These are phyloP conservation scores for Deinandra increscens DNA, from an alignment of 129 eudicot genomes.

Conservation along the genomic window DNA sequence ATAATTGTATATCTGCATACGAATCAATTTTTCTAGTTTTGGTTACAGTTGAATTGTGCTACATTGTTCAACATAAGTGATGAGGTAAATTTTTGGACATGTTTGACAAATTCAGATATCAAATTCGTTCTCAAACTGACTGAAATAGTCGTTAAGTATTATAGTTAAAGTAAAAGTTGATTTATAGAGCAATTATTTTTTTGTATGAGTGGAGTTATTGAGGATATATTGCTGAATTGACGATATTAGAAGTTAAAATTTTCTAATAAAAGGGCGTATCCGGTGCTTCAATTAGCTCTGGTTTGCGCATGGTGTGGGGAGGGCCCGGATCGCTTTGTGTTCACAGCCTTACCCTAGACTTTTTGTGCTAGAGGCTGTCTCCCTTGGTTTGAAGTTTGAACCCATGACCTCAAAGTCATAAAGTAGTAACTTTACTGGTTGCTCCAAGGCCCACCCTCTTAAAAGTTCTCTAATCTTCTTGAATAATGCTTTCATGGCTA, in stretches of 20 bases:
- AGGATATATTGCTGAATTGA: neutral
- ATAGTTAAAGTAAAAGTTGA: neutral
- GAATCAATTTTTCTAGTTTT: neutral
- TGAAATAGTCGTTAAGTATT: neutral
- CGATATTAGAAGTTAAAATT: neutral
- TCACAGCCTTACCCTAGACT: too few species aligned
- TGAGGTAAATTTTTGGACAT: too few species aligned
- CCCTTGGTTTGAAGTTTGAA: too few species aligned
- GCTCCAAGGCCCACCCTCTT: too few species aligned
- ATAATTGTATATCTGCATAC: neutral
- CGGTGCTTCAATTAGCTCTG: too few species aligned
- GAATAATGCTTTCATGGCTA: neutral
- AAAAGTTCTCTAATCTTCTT: too few species aligned
- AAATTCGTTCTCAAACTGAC: neutral
- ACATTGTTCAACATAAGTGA: constrained; percentile 7
- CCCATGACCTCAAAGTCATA: too few species aligned
- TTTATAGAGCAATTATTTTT: neutral
- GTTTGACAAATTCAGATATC: too few species aligned
- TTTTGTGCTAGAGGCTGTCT: too few species aligned
- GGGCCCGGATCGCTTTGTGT: too few species aligned
- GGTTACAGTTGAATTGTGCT: neutral
- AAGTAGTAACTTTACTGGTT: too few species aligned
- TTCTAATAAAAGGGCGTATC: neutral
- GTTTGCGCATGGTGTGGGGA: too few species aligned
- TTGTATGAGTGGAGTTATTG: neutral